A percentile compares a stretch with the other conserved stretches of the same genome.
Conservation (phyloP, 2,329 filamentous ascomycete genomes). For the Sporothrix brasiliensis region DNA sequence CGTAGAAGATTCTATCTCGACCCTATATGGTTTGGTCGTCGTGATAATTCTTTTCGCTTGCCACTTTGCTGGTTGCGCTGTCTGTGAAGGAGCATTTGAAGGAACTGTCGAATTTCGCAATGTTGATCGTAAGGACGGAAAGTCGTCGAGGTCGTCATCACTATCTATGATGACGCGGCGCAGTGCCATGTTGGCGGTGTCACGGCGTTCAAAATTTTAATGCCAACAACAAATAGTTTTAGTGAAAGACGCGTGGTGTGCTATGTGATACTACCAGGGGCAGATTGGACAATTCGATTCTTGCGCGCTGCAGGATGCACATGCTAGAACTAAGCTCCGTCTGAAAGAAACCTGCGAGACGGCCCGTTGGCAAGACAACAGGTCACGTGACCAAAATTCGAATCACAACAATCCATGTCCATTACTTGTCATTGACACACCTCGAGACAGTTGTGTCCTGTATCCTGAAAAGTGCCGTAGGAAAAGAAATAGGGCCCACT, state of each 20-base stretch:
- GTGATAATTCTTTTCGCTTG: neutral
- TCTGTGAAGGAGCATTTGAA: neutral
- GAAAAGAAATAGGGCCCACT: too few relatives aligned
- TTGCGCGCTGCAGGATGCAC: neutral
- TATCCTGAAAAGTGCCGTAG: neutral
- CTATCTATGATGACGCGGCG: constrained; percentile 33
- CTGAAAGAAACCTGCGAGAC: neutral
- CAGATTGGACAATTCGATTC: neutral
- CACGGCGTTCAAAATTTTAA: neutral
- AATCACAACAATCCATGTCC: too few relatives aligned
- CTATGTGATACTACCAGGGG: neutral
- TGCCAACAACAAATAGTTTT: too few relatives aligned
- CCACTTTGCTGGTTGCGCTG: neutral
- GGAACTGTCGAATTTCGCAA: neutral
- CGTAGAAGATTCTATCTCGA: neutral
- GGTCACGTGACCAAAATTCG: constrained; percentile 11
- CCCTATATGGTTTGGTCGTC: neutral
- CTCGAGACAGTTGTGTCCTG: neutral
- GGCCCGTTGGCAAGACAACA: constrained; percentile 29
- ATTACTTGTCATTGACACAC: too few relatives aligned
- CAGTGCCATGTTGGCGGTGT: neutral
- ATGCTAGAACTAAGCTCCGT: neutral
- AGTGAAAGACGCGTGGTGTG: neutral
- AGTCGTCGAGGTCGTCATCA: constrained; percentile 31
- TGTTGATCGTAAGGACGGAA: constrained; percentile 5